phyloP scores from a whole-genome alignment of 495 filamentous ascomycete genomes.

The Penicillium cosmopolitanum region DNA sequence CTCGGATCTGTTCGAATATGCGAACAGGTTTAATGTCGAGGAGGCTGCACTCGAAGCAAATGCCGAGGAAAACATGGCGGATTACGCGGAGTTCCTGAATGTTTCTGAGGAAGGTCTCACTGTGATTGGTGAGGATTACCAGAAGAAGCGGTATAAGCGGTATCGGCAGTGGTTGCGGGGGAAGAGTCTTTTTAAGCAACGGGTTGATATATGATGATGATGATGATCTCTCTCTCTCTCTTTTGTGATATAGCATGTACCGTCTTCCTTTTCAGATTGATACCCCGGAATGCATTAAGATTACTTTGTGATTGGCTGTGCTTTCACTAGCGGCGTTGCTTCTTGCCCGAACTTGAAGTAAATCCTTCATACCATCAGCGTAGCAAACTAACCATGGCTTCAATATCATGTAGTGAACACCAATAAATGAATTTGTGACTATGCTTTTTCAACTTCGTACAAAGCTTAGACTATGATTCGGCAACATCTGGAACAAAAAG shows the following conservation, averaged over 20 bases:
- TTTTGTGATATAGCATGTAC: slow-evolving; percentile 14
- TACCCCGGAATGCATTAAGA: slow-evolving; percentile 18
- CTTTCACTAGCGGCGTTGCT: too few relatives aligned
- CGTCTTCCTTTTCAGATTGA: slow-evolving; percentile 18
- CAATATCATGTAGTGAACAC: too few relatives aligned
- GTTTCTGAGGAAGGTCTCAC: slow-evolving; percentile 82
- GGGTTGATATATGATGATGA: slow-evolving; percentile 58
- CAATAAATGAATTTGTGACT: background rate
- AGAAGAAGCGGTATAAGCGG: slow-evolving; percentile 93
- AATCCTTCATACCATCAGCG: too few relatives aligned
- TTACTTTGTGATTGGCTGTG: too few relatives aligned
- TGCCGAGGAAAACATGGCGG: slow-evolving; percentile 69
- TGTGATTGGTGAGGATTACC: slow-evolving; percentile 80
- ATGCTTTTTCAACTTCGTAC: background rate
- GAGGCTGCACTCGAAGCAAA: slow-evolving; percentile 37
- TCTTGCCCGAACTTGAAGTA: too few relatives aligned
- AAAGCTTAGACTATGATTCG: background rate
- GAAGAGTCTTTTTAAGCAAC: slow-evolving; percentile 93
- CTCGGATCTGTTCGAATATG: slow-evolving; percentile 75
- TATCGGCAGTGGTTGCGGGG: slow-evolving; percentile 93
- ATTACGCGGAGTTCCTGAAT: slow-evolving; percentile 74
- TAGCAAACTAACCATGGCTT: too few relatives aligned
- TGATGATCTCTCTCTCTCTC: background rate
- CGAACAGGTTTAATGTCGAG: slow-evolving; percentile 54
- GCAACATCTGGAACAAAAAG: slow-evolving; percentile 26